Conservation (phyloP, 495 filamentous ascomycete genomes). For the Beverwykella pulmonaria region DNA sequence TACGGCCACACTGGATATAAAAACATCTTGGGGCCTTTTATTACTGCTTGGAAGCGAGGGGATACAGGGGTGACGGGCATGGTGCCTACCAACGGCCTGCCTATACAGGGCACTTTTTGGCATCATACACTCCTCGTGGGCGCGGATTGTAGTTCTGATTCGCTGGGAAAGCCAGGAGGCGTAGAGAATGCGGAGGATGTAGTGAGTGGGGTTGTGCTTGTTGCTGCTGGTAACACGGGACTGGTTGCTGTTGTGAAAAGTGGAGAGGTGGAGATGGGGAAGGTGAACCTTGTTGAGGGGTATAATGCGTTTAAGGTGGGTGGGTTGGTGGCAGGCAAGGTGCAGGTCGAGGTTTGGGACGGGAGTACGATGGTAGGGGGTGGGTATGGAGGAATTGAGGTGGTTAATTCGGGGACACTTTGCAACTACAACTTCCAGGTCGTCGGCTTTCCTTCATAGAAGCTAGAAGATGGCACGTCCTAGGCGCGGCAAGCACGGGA, state of each 20-base stretch:
- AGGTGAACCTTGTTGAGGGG: constrained; percentile 9
- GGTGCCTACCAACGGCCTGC: constrained; percentile 19
- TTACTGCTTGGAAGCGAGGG: constrained; percentile 25
- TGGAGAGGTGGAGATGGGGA: constrained; percentile 16
- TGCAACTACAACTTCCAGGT: constrained; percentile 19
- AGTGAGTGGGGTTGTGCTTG: constrained; percentile 22
- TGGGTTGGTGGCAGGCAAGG: constrained; percentile 18
- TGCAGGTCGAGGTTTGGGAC: constrained; percentile 30
- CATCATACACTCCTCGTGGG: constrained; percentile 19
- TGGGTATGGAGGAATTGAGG: constrained; percentile 21
- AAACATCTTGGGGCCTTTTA: constrained; percentile 14
- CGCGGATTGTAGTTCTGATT: constrained; percentile 15
- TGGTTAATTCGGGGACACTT: background rate
- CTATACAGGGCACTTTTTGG: constrained; percentile 27
- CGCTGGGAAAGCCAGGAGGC: constrained; percentile 17
- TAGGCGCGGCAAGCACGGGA: too few species aligned
- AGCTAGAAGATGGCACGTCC: too few species aligned
- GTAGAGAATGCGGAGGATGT: constrained; percentile 16
- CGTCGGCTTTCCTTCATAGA: background rate
- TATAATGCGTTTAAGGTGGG: constrained; percentile 26
- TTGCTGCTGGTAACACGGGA: constrained; percentile 8
- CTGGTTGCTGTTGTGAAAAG: constrained; percentile 22
- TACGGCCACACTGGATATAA: constrained; percentile 24
- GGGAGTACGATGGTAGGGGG: constrained; percentile 24
- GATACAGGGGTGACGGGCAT: constrained; percentile 18